phyloP scores from a whole-genome alignment of 805 yeast species.

The Wickerhamomyces bovis region DNA sequence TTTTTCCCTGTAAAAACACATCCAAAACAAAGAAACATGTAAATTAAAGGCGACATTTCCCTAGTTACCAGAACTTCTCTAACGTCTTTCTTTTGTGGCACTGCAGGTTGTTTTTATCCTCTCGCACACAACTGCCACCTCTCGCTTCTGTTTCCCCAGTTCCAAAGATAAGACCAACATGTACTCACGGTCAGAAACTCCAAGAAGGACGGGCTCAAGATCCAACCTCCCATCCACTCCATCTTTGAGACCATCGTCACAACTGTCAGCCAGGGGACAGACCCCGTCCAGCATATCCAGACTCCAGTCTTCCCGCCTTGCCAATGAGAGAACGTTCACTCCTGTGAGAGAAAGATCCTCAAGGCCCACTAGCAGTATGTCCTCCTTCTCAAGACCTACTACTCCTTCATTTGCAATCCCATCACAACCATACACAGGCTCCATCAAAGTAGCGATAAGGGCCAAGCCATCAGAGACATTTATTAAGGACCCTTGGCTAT shows the following conservation, averaged over 20 bases:
- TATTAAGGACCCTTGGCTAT: slow-evolving; percentile 27
- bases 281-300: slow-evolving; percentile 17
- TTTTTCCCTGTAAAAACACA: too few relatives aligned
- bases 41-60: not conserved
- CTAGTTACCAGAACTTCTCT: not conserved
- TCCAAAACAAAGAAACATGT: too few relatives aligned
- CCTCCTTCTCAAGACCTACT: slow-evolving; percentile 16
- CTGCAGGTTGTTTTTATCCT: not conserved
- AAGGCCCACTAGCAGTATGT: slow-evolving; percentile 10
- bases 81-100: not conserved
- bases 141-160: not conserved
- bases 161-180: slow-evolving; percentile 3
- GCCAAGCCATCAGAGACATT: slow-evolving; percentile 53
- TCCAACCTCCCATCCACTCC: slow-evolving; percentile 17
- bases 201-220: slow-evolving; percentile 11
- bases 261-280: slow-evolving; percentile 16
- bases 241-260: slow-evolving; percentile 17
- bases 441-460: slow-evolving; percentile 70
- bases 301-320: slow-evolving; percentile 13
- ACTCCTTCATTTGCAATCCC: slow-evolving; percentile 20
- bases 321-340: slow-evolving; percentile 16
- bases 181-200: slow-evolving; percentile 21
- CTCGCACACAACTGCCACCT: not conserved
- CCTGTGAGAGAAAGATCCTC: slow-evolving; percentile 18
- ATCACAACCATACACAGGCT: slow-evolving; percentile 41